These are phyloP conservation scores for Petunia hybrid DNA, from an alignment of 305 asterid genomes.

Conservation along the genomic window DNA sequence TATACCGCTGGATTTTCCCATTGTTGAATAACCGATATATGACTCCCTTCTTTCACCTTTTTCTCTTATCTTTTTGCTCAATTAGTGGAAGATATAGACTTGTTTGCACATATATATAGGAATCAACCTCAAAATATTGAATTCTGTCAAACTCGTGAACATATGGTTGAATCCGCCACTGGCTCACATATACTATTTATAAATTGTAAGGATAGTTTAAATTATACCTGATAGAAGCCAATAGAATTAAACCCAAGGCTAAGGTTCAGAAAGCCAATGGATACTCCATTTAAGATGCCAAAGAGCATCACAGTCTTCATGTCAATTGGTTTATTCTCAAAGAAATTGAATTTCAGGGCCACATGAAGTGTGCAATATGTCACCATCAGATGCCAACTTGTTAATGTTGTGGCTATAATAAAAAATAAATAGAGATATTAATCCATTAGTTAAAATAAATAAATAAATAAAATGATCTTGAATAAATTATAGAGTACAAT, in stretches of 20 bases:
- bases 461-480: not conserved
- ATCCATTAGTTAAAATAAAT: not conserved
- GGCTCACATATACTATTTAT: not conserved
- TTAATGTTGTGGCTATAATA: slow-evolving; percentile 81
- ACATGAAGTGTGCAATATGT: slow-evolving; percentile 87
- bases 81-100: no score
- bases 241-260: slow-evolving; percentile 93
- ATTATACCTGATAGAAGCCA: slow-evolving; percentile 84
- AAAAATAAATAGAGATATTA: not conserved
- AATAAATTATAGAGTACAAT: not conserved
- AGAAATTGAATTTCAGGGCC: slow-evolving; percentile 73
- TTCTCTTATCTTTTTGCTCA: no score
- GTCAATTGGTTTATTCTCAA: slow-evolving; percentile 80
- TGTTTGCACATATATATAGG: no score
- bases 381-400: slow-evolving; percentile 96
- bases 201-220: not conserved
- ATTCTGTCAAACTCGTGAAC: no score
- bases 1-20: no score
- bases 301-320: slow-evolving; percentile 67
- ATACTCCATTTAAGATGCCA: slow-evolving; percentile 82
- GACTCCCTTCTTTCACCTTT: no score
- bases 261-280: slow-evolving; percentile 90
- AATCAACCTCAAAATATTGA: no score
- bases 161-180: no score
- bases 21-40: no score